Conservation (phyloP, 2,329 filamentous ascomycete genomes). For the Pseudogymnoascus sp. region DNA sequence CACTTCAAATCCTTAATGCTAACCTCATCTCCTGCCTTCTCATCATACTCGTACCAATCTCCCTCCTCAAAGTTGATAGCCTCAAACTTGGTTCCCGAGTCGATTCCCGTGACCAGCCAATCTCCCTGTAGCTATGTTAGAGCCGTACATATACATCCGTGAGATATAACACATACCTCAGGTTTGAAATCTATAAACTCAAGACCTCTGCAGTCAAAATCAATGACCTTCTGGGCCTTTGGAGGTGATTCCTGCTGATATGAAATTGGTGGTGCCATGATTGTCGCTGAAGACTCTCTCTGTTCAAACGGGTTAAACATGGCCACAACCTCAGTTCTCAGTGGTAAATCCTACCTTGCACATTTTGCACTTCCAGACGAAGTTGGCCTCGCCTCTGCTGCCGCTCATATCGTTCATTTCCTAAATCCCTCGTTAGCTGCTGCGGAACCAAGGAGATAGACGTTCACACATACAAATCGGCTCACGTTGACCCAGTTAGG, state of each 20-base stretch:
- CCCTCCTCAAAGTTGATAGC: constrained; percentile 77
- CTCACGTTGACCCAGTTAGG: constrained; percentile 78
- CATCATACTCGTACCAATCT: constrained; percentile 97
- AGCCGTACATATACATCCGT: neutral
- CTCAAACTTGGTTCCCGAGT: constrained; percentile 74
- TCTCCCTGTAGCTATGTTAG: constrained; percentile 54
- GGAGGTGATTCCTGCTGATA: constrained; percentile 66
- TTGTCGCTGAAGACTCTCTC: constrained; percentile 79
- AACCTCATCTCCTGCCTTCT: constrained; percentile 85
- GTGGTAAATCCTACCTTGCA: constrained; percentile 63
- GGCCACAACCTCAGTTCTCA: constrained; percentile 1
- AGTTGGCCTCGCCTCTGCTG: constrained; percentile 92
- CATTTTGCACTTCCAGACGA: constrained; percentile 99
- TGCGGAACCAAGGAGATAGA: constrained; percentile 10
- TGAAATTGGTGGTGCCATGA: constrained; percentile 62
- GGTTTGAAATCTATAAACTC: constrained; percentile 88
- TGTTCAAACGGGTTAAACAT: constrained; percentile 27
- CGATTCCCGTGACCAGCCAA: constrained; percentile 75
- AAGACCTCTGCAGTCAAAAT: constrained; percentile 87
- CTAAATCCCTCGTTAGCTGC: constrained; percentile 35
- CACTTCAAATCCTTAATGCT: constrained; percentile 85
- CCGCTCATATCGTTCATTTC: constrained; percentile 86
- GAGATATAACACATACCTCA: constrained; percentile 50
- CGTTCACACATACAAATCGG: constrained; percentile 56
- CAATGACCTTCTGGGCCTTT: constrained; percentile 70